Percentiles rank a stretch among this genome's conserved stretches.
Conservation (phyloP, 1,139 yeast genomes). For the Arxiozyma slooffiae region DNA sequence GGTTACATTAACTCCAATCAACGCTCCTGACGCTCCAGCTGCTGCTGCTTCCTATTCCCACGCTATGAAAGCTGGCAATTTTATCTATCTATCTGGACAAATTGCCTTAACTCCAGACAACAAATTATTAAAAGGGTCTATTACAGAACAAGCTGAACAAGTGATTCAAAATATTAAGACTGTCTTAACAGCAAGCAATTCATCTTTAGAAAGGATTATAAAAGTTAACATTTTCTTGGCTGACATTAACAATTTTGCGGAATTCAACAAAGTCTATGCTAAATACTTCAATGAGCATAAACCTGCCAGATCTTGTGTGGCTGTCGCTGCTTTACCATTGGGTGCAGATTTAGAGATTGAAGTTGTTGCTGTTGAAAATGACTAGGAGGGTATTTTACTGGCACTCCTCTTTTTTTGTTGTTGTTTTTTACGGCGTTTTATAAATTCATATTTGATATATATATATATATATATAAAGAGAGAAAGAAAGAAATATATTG, state of each 20-base stretch:
- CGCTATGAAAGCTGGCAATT: slow-evolving; percentile 80
- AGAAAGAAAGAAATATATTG: background rate
- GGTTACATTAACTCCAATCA: slow-evolving; percentile 29
- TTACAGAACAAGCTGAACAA: slow-evolving; percentile 79
- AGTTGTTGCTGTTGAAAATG: slow-evolving; percentile 50
- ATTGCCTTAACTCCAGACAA: slow-evolving; percentile 82
- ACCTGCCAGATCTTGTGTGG: slow-evolving; percentile 95
- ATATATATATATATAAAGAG: no score
- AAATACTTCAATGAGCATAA: slow-evolving; percentile 72
- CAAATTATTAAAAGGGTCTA: slow-evolving; percentile 65
- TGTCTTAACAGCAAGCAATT: slow-evolving; percentile 73
- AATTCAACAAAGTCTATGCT: slow-evolving; percentile 73
- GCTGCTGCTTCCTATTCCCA: slow-evolving; percentile 95
- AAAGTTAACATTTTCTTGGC: slow-evolving; percentile 82
- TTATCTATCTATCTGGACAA: slow-evolving; percentile 90
- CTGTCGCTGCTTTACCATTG: slow-evolving; percentile 79
- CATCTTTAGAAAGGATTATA: slow-evolving; percentile 70
- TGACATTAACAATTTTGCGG: slow-evolving; percentile 74
- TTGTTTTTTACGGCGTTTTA: background rate
- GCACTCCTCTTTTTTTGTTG: no score
- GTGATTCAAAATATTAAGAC: slow-evolving; percentile 66
- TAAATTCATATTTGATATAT: no score
- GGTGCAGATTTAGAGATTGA: slow-evolving; percentile 67
- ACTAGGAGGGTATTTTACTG: slow-evolving; percentile 3
- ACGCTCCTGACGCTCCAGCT: slow-evolving; percentile 75